Percentiles rank a stretch among this genome's conserved stretches.
Evolutionary conservation across 2,329 filamentous ascomycete species (phyloP).

Genomic region (Ophiostoma pallidulum): DNA sequence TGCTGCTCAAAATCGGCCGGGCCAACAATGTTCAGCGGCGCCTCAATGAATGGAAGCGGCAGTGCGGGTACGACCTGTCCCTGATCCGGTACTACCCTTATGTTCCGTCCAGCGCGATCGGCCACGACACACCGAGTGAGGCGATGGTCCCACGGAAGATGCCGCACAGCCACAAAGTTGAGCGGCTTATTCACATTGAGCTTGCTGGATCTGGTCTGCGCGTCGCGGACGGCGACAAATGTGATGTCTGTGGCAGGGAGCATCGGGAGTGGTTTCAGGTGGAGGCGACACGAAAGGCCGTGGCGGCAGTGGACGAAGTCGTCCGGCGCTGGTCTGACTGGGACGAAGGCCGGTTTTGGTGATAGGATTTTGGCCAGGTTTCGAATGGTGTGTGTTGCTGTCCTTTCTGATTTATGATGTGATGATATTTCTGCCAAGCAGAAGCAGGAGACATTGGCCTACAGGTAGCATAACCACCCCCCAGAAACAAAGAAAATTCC

Average conservation of each 20-base stretch:
- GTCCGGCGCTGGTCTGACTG: slow-evolving; percentile 75
- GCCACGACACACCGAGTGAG: background rate
- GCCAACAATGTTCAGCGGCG: slow-evolving; percentile 79
- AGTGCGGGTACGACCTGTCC: slow-evolving; percentile 83
- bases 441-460: too few species aligned
- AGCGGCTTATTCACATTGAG: slow-evolving; percentile 84
- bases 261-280: slow-evolving; percentile 97
- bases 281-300: slow-evolving; percentile 59
- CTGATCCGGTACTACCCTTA: slow-evolving; percentile 91
- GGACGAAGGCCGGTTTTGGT: slow-evolving; percentile 48
- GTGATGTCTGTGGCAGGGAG: slow-evolving; percentile 68
- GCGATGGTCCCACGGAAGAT: slow-evolving; percentile 53
- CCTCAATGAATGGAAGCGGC: slow-evolving; percentile 85
- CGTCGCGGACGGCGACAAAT: slow-evolving; percentile 46
- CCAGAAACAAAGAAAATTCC: too few species aligned
- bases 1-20: slow-evolving; percentile 55
- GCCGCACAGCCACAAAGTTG: slow-evolving; percentile 77
- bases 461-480: too few species aligned
- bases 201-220: slow-evolving; percentile 54
- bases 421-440: background rate
- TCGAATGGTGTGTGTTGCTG: background rate
- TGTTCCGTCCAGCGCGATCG: slow-evolving; percentile 34
- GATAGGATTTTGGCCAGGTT: background rate
- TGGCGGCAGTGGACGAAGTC: slow-evolving; percentile 56
- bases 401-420: background rate